These are phyloP conservation scores for Colletotrichum lini DNA, from an alignment of 2,329 filamentous ascomycete species.

Conservation along the genomic window DNA sequence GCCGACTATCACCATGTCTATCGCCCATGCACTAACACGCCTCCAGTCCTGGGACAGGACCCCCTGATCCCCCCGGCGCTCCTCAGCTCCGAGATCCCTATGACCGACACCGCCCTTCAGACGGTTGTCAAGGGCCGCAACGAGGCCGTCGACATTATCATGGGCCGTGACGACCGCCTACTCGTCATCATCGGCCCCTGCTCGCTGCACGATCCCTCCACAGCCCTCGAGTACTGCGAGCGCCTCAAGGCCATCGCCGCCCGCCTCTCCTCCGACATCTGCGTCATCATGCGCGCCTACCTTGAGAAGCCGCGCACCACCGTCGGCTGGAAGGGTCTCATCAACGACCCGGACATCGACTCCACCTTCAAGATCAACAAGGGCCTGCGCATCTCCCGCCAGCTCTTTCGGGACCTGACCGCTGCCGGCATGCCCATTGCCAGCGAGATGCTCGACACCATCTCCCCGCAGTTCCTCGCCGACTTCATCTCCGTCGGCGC, in stretches of 20 bases:
- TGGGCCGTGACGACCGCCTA: conserved; percentile 85
- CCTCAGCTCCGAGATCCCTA: conserved; percentile 88
- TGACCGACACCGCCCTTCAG: conserved; percentile 72
- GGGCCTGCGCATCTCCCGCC: conserved; percentile 90
- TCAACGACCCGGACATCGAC: conserved; percentile 99
- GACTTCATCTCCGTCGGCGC: conserved; percentile 96
- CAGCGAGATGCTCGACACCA: conserved; percentile 98
- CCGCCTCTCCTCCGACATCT: conserved; percentile 85
- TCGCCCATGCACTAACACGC: conserved; percentile 44
- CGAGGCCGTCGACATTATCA: conserved; percentile 81
- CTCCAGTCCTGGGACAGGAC: conserved; percentile 90
- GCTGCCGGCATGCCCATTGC: conserved; percentile 92
- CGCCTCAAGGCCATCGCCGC: conserved; percentile 83
- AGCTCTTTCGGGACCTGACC: conserved; percentile 94
- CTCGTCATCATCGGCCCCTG: conserved; percentile 96
- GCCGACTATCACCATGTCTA: conserved; percentile 44
- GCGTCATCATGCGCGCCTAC: conserved; percentile 98
- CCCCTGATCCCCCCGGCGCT: conserved; percentile 91
- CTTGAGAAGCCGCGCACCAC: conserved; percentile 99
- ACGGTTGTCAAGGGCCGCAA: conserved; percentile 81
- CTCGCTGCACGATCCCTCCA: conserved; percentile 94
- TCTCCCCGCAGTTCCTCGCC: conserved; percentile 96
- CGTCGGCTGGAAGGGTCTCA: conserved; percentile 98
- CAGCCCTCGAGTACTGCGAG: conserved; percentile 89
- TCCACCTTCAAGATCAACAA: conserved; percentile 99